phyloP scores from a whole-genome alignment of 2,329 filamentous ascomycete species.

The Daldinia sp. region DNA sequence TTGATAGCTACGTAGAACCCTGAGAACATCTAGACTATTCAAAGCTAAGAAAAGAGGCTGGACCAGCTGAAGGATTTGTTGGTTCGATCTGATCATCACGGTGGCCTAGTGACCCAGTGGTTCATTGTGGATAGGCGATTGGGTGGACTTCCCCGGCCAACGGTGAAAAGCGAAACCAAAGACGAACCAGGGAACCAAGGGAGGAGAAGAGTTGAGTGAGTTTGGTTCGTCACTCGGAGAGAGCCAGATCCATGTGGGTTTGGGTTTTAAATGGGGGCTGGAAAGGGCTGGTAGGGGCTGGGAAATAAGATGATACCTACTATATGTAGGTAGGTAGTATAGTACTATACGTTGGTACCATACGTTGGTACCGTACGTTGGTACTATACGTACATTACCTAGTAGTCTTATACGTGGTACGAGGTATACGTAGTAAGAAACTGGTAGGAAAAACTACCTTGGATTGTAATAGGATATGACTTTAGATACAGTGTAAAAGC shows the following conservation, averaged over 20 bases:
- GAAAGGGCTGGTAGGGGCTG: background rate
- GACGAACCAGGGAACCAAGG: background rate
- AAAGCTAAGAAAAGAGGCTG: constrained; percentile 21
- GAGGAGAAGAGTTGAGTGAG: background rate
- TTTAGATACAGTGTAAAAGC: constrained; percentile 33
- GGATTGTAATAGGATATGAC: no score
- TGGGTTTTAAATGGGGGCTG: background rate
- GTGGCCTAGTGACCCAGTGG: background rate
- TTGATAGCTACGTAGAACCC: constrained; percentile 2
- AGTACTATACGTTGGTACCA: no score
- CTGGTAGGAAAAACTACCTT: background rate
- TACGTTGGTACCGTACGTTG: no score
- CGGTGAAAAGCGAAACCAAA: constrained; percentile 16
- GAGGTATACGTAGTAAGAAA: no score
- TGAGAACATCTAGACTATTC: background rate
- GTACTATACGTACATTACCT: no score
- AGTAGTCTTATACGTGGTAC: no score
- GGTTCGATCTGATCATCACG: constrained; percentile 32
- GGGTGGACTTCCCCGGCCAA: constrained; percentile 30
- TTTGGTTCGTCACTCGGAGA: constrained; percentile 20
- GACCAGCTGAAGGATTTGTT: constrained; percentile 10
- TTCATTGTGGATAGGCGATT: constrained; percentile 14
- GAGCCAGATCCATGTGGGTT: constrained; percentile 11
- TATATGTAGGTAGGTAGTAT: no score
- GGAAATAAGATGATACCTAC: constrained; percentile 7